These are phyloP conservation scores for Panaeolus cyanescens DNA, from an alignment of 768 basidiomycete species.

Conservation along the genomic window DNA sequence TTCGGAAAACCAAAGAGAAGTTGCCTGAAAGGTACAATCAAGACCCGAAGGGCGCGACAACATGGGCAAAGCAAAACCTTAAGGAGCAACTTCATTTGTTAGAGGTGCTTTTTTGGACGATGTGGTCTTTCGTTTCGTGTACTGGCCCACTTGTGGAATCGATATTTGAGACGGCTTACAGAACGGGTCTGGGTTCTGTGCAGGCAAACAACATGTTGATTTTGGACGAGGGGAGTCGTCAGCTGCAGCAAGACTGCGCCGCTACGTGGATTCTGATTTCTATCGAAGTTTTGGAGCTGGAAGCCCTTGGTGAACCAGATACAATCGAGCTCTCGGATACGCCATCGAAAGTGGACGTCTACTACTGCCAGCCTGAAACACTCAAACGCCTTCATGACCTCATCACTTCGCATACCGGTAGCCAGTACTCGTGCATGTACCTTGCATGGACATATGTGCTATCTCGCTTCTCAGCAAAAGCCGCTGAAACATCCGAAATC, in stretches of 20 bases:
- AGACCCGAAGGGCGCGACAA: slow-evolving; percentile 60
- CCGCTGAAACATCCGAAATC: slow-evolving; percentile 47
- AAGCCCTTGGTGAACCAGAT: slow-evolving; percentile 58
- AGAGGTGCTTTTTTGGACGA: slow-evolving; percentile 87
- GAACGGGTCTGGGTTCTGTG: slow-evolving; percentile 59
- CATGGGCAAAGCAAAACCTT: slow-evolving; percentile 73
- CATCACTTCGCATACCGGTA: slow-evolving; percentile 57
- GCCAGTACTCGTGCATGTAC: slow-evolving; percentile 71
- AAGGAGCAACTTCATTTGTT: slow-evolving; percentile 80
- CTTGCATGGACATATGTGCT: slow-evolving; percentile 87
- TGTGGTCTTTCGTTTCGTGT: slow-evolving; percentile 77
- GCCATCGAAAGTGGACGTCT: slow-evolving; percentile 51
- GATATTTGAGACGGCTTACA: slow-evolving; percentile 67
- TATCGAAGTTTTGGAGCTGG: slow-evolving; percentile 80
- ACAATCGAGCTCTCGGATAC: slow-evolving; percentile 52
- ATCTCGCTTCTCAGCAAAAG: slow-evolving; percentile 55
- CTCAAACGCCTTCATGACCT: slow-evolving; percentile 69
- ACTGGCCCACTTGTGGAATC: slow-evolving; percentile 61
- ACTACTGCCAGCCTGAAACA: slow-evolving; percentile 62
- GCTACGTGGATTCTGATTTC: slow-evolving; percentile 80
- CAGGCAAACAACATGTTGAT: slow-evolving; percentile 68
- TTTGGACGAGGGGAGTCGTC: slow-evolving; percentile 72
- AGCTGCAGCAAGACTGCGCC: slow-evolving; percentile 66
- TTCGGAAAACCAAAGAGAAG: slow-evolving; percentile 48
- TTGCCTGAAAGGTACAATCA: slow-evolving; percentile 46